Evolutionary conservation across 805 yeast genomes (phyloP).

Genomic region (Candida boidinii): DNA sequence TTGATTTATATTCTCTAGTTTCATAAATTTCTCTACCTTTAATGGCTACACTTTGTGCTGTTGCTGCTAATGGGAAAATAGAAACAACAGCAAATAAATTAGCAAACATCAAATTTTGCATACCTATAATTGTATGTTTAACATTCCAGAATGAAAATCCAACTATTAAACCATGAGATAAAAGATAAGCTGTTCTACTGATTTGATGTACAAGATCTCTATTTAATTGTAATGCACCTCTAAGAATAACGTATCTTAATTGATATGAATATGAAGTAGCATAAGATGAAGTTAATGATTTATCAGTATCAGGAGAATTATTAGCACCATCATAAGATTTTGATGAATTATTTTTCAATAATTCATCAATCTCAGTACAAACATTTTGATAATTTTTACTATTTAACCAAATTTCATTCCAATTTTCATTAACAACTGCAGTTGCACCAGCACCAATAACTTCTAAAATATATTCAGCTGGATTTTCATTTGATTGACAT

Average conservation of each 20-base stretch:
- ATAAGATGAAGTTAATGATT: conserved; percentile 16
- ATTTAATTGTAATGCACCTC: conserved; percentile 35
- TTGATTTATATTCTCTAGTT: conserved; percentile 61
- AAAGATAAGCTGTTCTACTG: conserved; percentile 33
- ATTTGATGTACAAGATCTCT: conserved; percentile 41
- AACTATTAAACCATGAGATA: conserved; percentile 33
- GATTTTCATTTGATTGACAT: conserved; percentile 54
- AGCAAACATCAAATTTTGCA: conserved; percentile 51
- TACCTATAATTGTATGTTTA: conserved; percentile 39
- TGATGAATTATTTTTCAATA: conserved; percentile 9
- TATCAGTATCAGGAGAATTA: conserved; percentile 6
- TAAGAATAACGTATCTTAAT: conserved; percentile 24
- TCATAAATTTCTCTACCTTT: conserved; percentile 55
- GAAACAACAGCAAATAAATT: conserved; percentile 46
- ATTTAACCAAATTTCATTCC: conserved; percentile 53
- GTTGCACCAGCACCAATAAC: conserved; percentile 80
- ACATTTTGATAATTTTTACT: conserved; percentile 19
- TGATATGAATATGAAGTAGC: conserved; percentile 41
- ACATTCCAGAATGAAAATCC: conserved; percentile 60
- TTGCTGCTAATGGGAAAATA: conserved; percentile 53
- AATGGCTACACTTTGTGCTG: conserved; percentile 52
- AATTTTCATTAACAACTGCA: conserved; percentile 47
- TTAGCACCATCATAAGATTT: conserved; percentile 2
- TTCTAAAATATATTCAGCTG: conserved; percentile 69
- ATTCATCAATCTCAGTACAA: conserved; percentile 20